Percentiles rank a stretch among this genome's conserved stretches.
Evolutionary conservation across 768 basidiomycete species (phyloP).

Genomic region (Crepidotus variabilis): DNA sequence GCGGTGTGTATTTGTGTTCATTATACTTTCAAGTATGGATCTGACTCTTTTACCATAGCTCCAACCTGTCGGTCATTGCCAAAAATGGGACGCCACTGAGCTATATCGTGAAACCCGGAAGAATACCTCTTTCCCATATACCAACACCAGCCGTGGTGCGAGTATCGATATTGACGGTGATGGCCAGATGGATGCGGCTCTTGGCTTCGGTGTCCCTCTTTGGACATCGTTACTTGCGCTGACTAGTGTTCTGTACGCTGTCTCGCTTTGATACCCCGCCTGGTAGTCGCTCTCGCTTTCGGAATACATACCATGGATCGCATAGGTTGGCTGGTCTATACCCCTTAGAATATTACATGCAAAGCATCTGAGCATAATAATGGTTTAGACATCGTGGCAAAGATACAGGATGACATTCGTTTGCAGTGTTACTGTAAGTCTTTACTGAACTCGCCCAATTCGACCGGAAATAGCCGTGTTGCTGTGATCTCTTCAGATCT

Average conservation of each 20-base stretch:
- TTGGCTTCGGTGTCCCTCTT: constrained; percentile 1
- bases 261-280: constrained; percentile 1
- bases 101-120: constrained; percentile 81
- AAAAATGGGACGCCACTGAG: constrained; percentile 55
- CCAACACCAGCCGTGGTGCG: constrained; percentile 21
- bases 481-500: background rate
- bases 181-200: constrained; percentile 23
- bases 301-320: background rate
- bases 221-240: constrained; percentile 1
- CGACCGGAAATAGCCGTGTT: constrained; percentile 2
- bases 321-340: background rate
- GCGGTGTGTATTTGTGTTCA: constrained; percentile 36
- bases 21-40: background rate
- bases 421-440: too few relatives aligned
- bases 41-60: constrained; percentile 33
- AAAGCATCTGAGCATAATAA: background rate
- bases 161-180: constrained; percentile 35
- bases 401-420: too few relatives aligned
- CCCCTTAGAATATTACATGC: background rate
- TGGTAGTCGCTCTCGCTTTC: too few relatives aligned
- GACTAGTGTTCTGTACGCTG: background rate
- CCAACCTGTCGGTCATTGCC: constrained; percentile 77
- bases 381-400: background rate
- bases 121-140: constrained; percentile 59
- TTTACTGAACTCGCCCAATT: too few relatives aligned